Percentiles rank a stretch among this genome's conserved stretches.
These are phyloP conservation scores for Suillus fuscotomentosus DNA, from an alignment of 768 basidiomycete species.

Conservation along the genomic window DNA sequence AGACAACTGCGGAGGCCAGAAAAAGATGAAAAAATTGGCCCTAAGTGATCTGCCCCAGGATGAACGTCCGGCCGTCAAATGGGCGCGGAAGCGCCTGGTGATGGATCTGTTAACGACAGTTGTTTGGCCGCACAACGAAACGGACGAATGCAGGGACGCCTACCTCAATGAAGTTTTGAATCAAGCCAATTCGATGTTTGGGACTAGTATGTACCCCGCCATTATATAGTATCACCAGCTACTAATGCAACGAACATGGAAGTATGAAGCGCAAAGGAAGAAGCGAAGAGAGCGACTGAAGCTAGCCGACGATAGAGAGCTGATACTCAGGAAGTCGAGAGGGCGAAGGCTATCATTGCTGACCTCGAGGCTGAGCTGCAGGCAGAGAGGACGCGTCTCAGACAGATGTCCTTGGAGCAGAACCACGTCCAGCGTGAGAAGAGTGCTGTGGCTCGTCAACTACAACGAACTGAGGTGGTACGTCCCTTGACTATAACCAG, in stretches of 20 bases:
- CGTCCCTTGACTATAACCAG: slow-evolving; percentile 18
- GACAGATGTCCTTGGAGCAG: slow-evolving; percentile 64
- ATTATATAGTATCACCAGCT: too few species aligned
- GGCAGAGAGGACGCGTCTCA: slow-evolving; percentile 63
- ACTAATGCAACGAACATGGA: slow-evolving; percentile 47
- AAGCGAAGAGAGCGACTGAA: slow-evolving; percentile 52
- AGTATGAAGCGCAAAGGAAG: slow-evolving; percentile 56
- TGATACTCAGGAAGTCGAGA: slow-evolving; percentile 68
- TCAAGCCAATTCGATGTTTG: slow-evolving; percentile 93
- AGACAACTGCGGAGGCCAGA: too few species aligned
- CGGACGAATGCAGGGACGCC: too few species aligned
- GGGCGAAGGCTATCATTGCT: slow-evolving; percentile 59
- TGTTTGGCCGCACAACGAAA: too few species aligned
- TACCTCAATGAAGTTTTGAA: too few species aligned
- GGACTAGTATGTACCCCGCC: too few species aligned
- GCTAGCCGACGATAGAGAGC: slow-evolving; percentile 46
- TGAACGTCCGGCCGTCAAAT: too few species aligned
- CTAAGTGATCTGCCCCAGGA: too few species aligned
- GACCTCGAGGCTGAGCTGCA: slow-evolving; percentile 74
- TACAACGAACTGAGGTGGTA: slow-evolving; percentile 73
- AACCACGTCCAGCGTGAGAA: slow-evolving; percentile 61
- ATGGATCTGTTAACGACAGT: too few species aligned
- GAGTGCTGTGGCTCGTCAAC: slow-evolving; percentile 56
- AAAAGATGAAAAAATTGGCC: too few species aligned
- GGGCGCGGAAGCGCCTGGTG: too few species aligned